A percentile compares a stretch with the other conserved stretches of the same genome.
Conservation (phyloP, 257 asterid genomes). For the Solanum bukasovii region DNA sequence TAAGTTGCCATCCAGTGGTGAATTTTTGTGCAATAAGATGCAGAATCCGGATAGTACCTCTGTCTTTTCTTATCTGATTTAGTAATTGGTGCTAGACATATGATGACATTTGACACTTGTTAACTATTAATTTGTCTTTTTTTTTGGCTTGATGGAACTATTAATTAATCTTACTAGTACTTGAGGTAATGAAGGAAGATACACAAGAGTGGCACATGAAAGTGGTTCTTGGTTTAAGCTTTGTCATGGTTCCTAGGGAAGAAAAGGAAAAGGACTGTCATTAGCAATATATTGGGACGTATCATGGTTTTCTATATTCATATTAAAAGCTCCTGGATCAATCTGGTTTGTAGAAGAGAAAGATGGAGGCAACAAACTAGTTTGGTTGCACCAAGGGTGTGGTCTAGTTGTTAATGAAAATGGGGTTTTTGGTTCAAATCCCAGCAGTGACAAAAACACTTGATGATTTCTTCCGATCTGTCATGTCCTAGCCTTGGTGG, state of each 20-base stretch:
- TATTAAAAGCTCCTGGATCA: not conserved
- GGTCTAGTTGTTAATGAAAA: not conserved
- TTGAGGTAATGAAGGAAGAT: not conserved
- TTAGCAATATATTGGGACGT: not conserved
- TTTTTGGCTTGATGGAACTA: not conserved
- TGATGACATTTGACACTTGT: not conserved
- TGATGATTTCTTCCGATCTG: not conserved
- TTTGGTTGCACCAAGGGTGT: not conserved
- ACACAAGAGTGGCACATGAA: not conserved
- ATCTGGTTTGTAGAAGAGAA: not conserved
- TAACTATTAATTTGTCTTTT: not conserved
- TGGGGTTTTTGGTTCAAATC: not conserved
- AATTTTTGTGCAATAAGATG: not conserved
- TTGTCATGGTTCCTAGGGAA: not conserved
- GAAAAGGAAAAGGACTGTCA: not conserved
- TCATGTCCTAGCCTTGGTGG: not conserved
- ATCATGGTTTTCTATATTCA: not conserved
- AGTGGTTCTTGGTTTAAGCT: not conserved
- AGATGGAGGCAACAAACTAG: not conserved
- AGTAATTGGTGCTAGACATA: not conserved
- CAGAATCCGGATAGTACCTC: not conserved
- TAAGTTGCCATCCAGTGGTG: not conserved
- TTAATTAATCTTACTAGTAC: not conserved
- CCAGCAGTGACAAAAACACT: not conserved
- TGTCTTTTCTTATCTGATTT: not conserved